Conservation (phyloP, 2,329 filamentous ascomycete species). For the Cordyceps cateniannulata region DNA sequence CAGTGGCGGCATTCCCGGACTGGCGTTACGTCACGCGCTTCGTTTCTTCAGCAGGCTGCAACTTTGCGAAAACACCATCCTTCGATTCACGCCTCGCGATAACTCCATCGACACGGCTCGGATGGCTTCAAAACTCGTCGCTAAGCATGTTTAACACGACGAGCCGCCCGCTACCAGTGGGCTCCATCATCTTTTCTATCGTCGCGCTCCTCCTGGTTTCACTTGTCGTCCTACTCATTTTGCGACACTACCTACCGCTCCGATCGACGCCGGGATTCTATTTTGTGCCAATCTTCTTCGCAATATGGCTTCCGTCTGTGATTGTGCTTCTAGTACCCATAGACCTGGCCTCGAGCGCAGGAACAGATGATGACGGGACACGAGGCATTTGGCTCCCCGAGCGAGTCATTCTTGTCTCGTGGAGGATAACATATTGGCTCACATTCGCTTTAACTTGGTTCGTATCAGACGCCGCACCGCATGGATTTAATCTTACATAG, state of each 20-base stretch:
- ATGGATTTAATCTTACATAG: slow-evolving; percentile 12
- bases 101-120: neutral
- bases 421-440: slow-evolving; percentile 95
- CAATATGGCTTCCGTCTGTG: slow-evolving; percentile 85
- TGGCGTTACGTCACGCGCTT: neutral
- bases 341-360: slow-evolving; percentile 82
- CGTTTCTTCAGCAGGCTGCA: neutral
- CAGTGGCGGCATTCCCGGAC: neutral
- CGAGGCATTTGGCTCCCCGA: slow-evolving; percentile 84
- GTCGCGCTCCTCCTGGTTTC: slow-evolving; percentile 68
- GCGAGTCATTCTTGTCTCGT: slow-evolving; percentile 73
- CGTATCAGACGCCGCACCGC: slow-evolving; percentile 18
- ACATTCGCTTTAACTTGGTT: slow-evolving; percentile 94
- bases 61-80: slow-evolving; percentile 2
- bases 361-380: slow-evolving; percentile 61
- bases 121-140: slow-evolving; percentile 1
- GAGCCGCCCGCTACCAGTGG: slow-evolving; percentile 56
- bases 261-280: slow-evolving; percentile 88
- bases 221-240: slow-evolving; percentile 69
- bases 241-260: slow-evolving; percentile 85
- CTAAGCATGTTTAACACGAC: slow-evolving; percentile 45
- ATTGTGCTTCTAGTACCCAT: slow-evolving; percentile 91
- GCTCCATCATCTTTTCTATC: slow-evolving; percentile 72
- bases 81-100: neutral
- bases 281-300: slow-evolving; percentile 87